Evolutionary conservation across 2,329 filamentous ascomycete genomes (phyloP).

Genomic region (Cladosporium sp.): DNA sequence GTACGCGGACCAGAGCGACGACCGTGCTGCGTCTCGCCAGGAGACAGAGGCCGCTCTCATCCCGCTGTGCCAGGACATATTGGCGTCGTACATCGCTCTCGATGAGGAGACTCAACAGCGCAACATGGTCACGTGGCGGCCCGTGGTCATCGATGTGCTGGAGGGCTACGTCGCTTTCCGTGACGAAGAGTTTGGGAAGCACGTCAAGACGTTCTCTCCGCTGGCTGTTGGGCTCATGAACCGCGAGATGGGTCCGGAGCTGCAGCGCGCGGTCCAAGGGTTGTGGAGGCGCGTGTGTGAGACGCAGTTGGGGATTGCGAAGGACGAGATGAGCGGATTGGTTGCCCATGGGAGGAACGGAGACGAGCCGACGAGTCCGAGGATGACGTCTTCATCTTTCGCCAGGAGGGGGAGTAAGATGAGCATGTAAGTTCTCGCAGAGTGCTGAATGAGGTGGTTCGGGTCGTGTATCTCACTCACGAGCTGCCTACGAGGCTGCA

Average conservation of each 20-base stretch:
- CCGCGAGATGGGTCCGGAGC: conserved; percentile 73
- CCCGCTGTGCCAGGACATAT: conserved; percentile 90
- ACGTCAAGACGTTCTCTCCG: conserved; percentile 80
- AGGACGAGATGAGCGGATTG: conserved; percentile 10
- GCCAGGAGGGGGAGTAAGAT: conserved; percentile 22
- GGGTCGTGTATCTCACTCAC: too few relatives aligned
- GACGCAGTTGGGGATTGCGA: conserved; percentile 49
- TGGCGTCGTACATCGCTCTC: conserved; percentile 73
- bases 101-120: conserved; percentile 96
- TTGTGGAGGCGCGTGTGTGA: conserved; percentile 80
- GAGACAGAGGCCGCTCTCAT: conserved; percentile 90
- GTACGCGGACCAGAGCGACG: conserved; percentile 84
- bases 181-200: conserved; percentile 67
- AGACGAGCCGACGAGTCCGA: conserved; percentile 18
- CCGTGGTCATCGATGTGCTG: conserved; percentile 92
- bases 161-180: conserved; percentile 88
- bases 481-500: too few relatives aligned
- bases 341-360: background rate
- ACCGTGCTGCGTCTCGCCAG: conserved; percentile 68
- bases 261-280: conserved; percentile 69
- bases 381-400: conserved; percentile 18
- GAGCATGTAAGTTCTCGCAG: background rate
- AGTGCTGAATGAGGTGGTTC: background rate
- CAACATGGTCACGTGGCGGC: conserved; percentile 94
- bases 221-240: conserved; percentile 74